Conservation (phyloP, 2,329 filamentous ascomycete genomes). For the Monilinia polystroma region DNA sequence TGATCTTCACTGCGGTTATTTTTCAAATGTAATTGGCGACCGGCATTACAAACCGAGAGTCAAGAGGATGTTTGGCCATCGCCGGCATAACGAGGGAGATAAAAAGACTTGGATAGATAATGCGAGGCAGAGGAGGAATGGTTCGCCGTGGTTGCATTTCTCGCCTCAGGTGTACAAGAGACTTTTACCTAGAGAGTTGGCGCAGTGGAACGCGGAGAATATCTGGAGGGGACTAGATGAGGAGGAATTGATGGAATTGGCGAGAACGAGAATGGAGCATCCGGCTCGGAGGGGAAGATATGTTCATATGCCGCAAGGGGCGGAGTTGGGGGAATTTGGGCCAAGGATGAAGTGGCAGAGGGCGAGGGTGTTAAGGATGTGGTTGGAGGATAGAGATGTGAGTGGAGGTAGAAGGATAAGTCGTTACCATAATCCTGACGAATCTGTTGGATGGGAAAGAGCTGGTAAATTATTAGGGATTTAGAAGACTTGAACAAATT, state of each 20-base stretch:
- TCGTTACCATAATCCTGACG: background rate
- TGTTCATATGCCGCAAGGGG: background rate
- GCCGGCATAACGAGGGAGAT: background rate
- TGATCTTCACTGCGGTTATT: slow-evolving; percentile 8
- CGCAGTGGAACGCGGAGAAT: slow-evolving; percentile 14
- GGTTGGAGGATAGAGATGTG: slow-evolving; percentile 4
- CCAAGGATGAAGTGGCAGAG: background rate
- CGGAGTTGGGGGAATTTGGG: slow-evolving; percentile 1
- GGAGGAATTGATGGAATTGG: background rate
- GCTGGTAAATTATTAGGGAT: too few relatives aligned
- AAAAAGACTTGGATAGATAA: background rate
- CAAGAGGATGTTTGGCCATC: slow-evolving; percentile 3
- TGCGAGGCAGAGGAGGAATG: background rate
- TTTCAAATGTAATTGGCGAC: background rate
- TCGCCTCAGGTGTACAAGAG: background rate
- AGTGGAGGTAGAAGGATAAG: background rate
- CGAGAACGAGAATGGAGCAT: background rate
- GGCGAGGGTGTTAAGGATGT: background rate
- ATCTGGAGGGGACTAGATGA: slow-evolving; percentile 3
- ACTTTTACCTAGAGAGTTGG: background rate
- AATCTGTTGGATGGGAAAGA: background rate
- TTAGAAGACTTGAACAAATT: background rate
- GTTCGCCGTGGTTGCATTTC: slow-evolving; percentile 1
- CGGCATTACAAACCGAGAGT: slow-evolving; percentile 4
- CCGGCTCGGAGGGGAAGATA: background rate